Conservation (phyloP, 1,284 basidiomycete genomes). For the Melampsora larici-populina region DNA sequence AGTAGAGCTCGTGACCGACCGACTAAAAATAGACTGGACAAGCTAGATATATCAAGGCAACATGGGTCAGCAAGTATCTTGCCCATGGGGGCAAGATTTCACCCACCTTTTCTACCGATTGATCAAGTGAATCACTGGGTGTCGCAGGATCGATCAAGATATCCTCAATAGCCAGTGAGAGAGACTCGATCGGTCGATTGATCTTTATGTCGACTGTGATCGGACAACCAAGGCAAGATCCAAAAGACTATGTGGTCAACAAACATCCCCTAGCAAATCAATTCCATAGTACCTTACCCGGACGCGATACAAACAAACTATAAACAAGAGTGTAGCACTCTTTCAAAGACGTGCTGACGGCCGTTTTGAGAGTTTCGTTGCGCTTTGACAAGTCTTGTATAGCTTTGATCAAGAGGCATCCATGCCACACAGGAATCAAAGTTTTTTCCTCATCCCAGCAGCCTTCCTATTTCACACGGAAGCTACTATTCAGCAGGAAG, state of each 20-base stretch:
- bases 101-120: conserved; percentile 64
- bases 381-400: conserved; percentile 36
- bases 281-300: conserved; percentile 57
- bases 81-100: conserved; percentile 11
- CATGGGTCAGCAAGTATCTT: conserved; percentile 3
- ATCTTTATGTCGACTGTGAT: conserved; percentile 48
- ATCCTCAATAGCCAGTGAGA: conserved; percentile 24
- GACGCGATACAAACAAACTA: conserved; percentile 61
- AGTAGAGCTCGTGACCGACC: conserved; percentile 65
- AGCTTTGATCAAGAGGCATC: conserved; percentile 34
- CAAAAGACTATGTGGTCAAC: not conserved
- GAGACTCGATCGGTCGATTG: conserved; percentile 14
- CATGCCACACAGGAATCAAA: conserved; percentile 22
- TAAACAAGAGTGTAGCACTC: conserved; percentile 62
- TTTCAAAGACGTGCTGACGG: conserved; percentile 65
- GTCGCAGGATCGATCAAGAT: conserved; percentile 33
- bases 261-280: too few relatives aligned
- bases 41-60: conserved; percentile 59
- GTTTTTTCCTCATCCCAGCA: conserved; percentile 42
- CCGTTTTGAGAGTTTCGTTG: conserved; percentile 44
- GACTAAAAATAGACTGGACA: conserved; percentile 68
- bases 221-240: conserved; percentile 9
- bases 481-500: not conserved
- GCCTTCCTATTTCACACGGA: conserved; percentile 19
- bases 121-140: conserved; percentile 62